A percentile compares a stretch with the other conserved stretches of the same genome.
These are phyloP conservation scores for Penicillium sp. DNA, from an alignment of 2,329 filamentous ascomycete genomes.

Conservation along the genomic window DNA sequence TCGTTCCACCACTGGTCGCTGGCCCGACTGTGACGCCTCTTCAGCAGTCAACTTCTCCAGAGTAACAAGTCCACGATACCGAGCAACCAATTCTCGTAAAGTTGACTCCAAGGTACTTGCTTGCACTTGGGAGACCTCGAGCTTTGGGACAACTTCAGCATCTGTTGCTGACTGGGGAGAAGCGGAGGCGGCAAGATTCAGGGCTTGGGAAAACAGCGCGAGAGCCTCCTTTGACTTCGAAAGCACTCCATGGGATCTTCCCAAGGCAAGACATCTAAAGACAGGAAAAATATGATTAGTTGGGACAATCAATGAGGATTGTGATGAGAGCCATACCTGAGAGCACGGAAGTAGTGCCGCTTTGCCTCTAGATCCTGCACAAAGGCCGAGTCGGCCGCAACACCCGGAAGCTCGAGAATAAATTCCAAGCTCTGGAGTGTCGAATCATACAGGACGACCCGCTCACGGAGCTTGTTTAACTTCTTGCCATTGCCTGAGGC, in stretches of 20 bases:
- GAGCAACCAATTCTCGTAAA: constrained; percentile 70
- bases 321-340: constrained; percentile 62
- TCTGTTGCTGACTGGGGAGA: constrained; percentile 45
- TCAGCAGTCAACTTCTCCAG: constrained; percentile 63
- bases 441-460: constrained; percentile 84
- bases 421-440: constrained; percentile 88
- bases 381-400: constrained; percentile 77
- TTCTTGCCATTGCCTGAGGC: constrained; percentile 71
- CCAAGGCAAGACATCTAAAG: constrained; percentile 72
- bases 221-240: constrained; percentile 73
- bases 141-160: constrained; percentile 57
- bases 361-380: constrained; percentile 75
- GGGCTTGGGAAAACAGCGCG: constrained; percentile 74
- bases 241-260: constrained; percentile 75
- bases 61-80: constrained; percentile 81
- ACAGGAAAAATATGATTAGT: constrained; percentile 6
- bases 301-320: constrained; percentile 9
- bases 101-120: constrained; percentile 58
- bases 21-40: constrained; percentile 43
- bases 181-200: constrained; percentile 56
- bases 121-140: constrained; percentile 63
- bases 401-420: constrained; percentile 82
- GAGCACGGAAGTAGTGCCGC: constrained; percentile 76
- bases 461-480: constrained; percentile 77
- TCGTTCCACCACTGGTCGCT: constrained; percentile 67